These are phyloP conservation scores for Sugiyamaella japonica DNA, from an alignment of 1,139 yeast genomes.

Conservation along the genomic window DNA sequence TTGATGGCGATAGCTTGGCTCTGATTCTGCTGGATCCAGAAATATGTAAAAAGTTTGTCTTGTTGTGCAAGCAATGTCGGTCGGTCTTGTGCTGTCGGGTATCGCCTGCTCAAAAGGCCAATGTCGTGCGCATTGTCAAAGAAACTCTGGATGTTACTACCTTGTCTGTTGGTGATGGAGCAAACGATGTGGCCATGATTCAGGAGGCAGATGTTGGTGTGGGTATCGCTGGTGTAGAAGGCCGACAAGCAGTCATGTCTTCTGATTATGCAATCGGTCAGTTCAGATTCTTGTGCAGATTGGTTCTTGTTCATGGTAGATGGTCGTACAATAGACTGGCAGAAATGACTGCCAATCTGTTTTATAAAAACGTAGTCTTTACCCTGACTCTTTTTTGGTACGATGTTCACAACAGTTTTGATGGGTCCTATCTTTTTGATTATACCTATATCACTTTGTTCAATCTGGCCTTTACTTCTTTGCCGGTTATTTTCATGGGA, in stretches of 20 bases:
- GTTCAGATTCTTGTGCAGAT: conserved; percentile 75
- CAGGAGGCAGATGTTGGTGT: conserved; percentile 98
- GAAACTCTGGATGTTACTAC: conserved; percentile 82
- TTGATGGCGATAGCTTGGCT: conserved; percentile 90
- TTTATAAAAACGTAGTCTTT: conserved; percentile 88
- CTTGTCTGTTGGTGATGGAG: conserved; percentile 95
- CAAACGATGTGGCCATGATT: conserved; percentile 98
- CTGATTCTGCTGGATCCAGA: conserved; percentile 53
- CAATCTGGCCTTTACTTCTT: conserved; percentile 90
- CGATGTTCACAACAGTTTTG: conserved; percentile 80
- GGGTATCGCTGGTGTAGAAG: conserved; percentile 98
- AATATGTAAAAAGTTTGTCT: conserved; percentile 63
- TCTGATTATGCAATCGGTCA: conserved; percentile 97
- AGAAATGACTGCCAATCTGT: conserved; percentile 92
- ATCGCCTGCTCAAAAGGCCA: conserved; percentile 97
- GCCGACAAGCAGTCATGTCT: conserved; percentile 98
- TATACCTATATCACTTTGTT: conserved; percentile 90
- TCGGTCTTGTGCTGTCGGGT: conserved; percentile 97
- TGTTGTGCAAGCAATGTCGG: conserved; percentile 88
- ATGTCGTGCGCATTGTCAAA: conserved; percentile 86
- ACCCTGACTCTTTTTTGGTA: conserved; percentile 91
- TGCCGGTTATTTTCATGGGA: conserved; percentile 90
- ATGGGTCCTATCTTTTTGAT: conserved; percentile 89
- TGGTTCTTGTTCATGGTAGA: conserved; percentile 88
- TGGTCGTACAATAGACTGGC: conserved; percentile 93